These are phyloP conservation scores for Blastobotrys arbuscula DNA, from an alignment of 1,139 yeast genomes.

Conservation along the genomic window DNA sequence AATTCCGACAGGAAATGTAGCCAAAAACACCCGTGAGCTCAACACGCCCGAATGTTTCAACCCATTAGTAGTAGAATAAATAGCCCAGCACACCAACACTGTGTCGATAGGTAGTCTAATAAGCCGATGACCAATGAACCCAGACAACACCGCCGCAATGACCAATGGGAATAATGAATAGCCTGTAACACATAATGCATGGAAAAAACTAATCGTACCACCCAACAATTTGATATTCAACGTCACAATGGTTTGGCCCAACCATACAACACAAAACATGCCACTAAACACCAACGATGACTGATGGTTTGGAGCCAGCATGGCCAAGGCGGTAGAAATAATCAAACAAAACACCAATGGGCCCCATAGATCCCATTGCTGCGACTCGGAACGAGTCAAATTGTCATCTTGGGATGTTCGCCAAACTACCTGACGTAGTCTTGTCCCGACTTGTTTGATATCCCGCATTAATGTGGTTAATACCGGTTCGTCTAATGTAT, in stretches of 20 bases:
- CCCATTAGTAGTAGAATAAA: conserved; percentile 61
- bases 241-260: conserved; percentile 49
- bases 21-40: conserved; percentile 64
- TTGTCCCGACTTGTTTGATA: conserved; percentile 54
- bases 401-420: conserved; percentile 21
- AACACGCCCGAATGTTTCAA: conserved; percentile 63
- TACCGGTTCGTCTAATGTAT: conserved; percentile 81
- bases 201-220: conserved; percentile 66
- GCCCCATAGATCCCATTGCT: conserved; percentile 89
- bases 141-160: conserved; percentile 56
- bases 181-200: conserved; percentile 76
- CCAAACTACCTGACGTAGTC: conserved; percentile 68
- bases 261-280: conserved; percentile 54
- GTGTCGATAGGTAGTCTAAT: conserved; percentile 51
- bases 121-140: conserved; percentile 50
- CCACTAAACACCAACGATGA: conserved; percentile 55
- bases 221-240: conserved; percentile 72
- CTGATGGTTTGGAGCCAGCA: conserved; percentile 38
- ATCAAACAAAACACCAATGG: conserved; percentile 68
- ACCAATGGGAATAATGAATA: conserved; percentile 77
- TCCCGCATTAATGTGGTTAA: conserved; percentile 64
- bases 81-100: conserved; percentile 63
- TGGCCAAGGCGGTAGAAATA: conserved; percentile 49
- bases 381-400: conserved; percentile 17
- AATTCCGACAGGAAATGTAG: conserved; percentile 73